A percentile compares a stretch with the other conserved stretches of the same genome.
These are phyloP conservation scores for Trichoderma sp. DNA, from an alignment of 2,329 filamentous ascomycete genomes.

Conservation along the genomic window DNA sequence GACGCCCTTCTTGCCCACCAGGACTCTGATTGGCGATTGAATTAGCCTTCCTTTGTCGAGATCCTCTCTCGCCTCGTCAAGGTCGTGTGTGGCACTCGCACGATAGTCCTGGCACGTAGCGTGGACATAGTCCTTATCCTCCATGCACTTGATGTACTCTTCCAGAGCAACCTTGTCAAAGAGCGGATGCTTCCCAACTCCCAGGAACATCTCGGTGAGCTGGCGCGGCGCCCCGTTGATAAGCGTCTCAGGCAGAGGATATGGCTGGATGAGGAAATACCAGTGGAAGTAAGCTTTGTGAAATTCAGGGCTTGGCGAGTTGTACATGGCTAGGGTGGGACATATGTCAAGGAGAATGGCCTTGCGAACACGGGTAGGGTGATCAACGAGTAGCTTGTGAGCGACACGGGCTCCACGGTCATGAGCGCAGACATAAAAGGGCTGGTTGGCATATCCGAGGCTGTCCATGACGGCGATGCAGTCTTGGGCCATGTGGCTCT, in stretches of 20 bases:
- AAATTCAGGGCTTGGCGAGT: slow-evolving; percentile 47
- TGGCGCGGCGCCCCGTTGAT: slow-evolving; percentile 44
- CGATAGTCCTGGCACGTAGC: slow-evolving; percentile 61
- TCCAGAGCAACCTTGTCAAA: slow-evolving; percentile 40
- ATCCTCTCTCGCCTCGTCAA: slow-evolving; percentile 55
- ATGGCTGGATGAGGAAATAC: slow-evolving; percentile 60
- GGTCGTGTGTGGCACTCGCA: slow-evolving; percentile 55
- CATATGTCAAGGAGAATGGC: slow-evolving; percentile 57
- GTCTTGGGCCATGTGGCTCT: slow-evolving; percentile 55
- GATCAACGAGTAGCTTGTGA: slow-evolving; percentile 57
- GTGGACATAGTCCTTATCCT: slow-evolving; percentile 48
- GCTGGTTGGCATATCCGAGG: slow-evolving; percentile 41
- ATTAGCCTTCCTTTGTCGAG: slow-evolving; percentile 49
- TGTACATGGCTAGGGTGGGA: slow-evolving; percentile 59
- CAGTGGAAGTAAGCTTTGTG: slow-evolving; percentile 61
- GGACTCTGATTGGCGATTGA: slow-evolving; percentile 50
- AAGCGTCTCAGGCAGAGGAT: slow-evolving; percentile 55
- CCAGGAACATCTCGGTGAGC: slow-evolving; percentile 49
- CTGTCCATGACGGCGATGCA: slow-evolving; percentile 50
- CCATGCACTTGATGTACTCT: slow-evolving; percentile 48
- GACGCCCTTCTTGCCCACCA: slow-evolving; percentile 55
- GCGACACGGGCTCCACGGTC: slow-evolving; percentile 61
- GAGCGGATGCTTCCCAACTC: slow-evolving; percentile 33
- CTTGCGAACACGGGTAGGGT: slow-evolving; percentile 46
- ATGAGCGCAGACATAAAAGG: slow-evolving; percentile 57